Conservation (phyloP, 345 rosid species). For the Brassica carinata region DNA sequence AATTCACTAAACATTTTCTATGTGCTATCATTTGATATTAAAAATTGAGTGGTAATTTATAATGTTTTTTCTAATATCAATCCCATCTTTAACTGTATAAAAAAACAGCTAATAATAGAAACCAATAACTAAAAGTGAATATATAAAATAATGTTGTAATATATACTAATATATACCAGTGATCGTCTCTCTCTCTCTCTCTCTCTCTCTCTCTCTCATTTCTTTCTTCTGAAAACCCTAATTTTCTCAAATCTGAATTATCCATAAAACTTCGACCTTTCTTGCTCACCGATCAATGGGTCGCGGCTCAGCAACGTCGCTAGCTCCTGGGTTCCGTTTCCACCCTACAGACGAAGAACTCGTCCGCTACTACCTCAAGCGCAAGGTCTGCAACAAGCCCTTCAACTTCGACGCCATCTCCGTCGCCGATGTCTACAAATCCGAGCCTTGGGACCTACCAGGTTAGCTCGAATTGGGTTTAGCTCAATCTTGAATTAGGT, state of each 20-base stretch:
- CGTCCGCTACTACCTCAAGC: constrained; percentile 77
- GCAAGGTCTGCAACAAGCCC: constrained; percentile 74
- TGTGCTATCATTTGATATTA: too few species aligned
- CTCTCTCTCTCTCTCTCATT: not conserved
- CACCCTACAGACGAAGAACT: constrained; percentile 97
- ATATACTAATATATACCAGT: too few species aligned
- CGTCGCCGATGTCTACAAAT: constrained; percentile 75
- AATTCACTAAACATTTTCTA: too few species aligned
- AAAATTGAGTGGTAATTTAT: not conserved
- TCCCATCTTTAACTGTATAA: not conserved
- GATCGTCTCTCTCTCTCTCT: not conserved
- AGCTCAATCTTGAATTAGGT: not conserved
- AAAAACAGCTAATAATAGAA: not conserved
- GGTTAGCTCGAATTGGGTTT: constrained; percentile 45
- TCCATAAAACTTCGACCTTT: constrained; percentile 11
- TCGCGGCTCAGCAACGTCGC: constrained; percentile 55
- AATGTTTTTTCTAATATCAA: not conserved
- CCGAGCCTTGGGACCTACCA: constrained; percentile 99
- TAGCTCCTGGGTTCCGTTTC: constrained; percentile 95
- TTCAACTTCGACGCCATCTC: constrained; percentile 75
- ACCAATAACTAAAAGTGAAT: too few species aligned
- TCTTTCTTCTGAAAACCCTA: constrained; percentile 37
- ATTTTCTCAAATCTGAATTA: constrained; percentile 13
- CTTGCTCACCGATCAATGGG: constrained; percentile 45
- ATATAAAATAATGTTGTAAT: not conserved